Evolutionary conservation across 192 early-diverging fungal genomes (phyloP), one percentile per base, ranked within the genome.

Genomic region (Thamnidium elegans): DNA sequence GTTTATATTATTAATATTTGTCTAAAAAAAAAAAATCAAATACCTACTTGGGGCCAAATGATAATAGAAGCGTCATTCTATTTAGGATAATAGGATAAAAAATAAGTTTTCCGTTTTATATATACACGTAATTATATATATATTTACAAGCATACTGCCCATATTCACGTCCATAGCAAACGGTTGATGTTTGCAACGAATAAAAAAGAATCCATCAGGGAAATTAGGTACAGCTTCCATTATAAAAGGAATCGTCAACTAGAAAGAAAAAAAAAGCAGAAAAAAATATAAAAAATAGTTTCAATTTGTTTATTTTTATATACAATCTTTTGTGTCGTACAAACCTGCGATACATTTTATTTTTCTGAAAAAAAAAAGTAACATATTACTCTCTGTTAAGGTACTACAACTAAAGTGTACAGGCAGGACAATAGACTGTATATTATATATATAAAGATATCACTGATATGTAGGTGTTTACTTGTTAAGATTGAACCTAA

Each of bases 21-120:
- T 26, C 26, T 26, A 26, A 3, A 26, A 26, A 26, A 26, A 26
- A 26, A 26, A 45, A 36, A 10, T 3, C 10, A 13, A n/a, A 13
- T 26, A 11, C 48, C 63, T 70, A 70, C 68, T 54, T 62, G 61
- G 26, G 68, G 68, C 68, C 68, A 70, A 34, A 70, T 70, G 23
- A 70, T 70, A 4, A 70, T 62, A 58, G 20, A n/a, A 10, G 60
- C 44, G 31, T 70, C 68, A 32, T 70, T 70, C 68, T 70, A 58
- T 43, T 13, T 19, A 30, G 14, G 21, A 21, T 34, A 62, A 62
- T 47, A 20, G 8, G 11, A 62, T 20, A 23, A 56, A 32, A 14
- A 42, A 32, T 45, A 7, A 36, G 26, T 26, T 26, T 26, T 3
- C 26, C 1, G 26, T 26, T 26, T 26, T 2, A 26, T 26, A 26